phyloP scores from a whole-genome alignment of 257 asterid genomes.

The Rehmannia glutinosa region DNA sequence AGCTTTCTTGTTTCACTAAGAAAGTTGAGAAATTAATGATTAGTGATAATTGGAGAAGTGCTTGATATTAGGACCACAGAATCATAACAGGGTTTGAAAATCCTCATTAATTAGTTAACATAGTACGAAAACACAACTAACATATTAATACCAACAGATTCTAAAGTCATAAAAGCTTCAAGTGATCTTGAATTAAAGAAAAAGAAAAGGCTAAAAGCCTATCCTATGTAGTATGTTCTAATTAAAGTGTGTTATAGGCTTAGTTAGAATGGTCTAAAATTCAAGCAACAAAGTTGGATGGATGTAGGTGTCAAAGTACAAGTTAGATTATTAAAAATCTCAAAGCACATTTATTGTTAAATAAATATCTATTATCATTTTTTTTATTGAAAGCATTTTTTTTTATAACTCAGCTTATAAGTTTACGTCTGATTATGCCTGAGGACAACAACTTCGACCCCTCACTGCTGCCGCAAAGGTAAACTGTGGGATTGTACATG shows the following conservation, averaged over 20 bases:
- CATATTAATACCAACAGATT: constrained; percentile 20
- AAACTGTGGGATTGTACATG: too few species aligned
- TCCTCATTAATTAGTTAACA: too few species aligned
- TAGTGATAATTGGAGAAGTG: too few species aligned
- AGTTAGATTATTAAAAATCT: constrained; percentile 17
- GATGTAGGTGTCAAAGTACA: constrained; percentile 36
- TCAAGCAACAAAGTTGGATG: constrained; percentile 30
- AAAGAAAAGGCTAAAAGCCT: constrained; percentile 45
- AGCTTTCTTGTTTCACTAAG: too few species aligned
- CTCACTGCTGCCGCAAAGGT: too few species aligned
- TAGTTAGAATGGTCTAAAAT: constrained; percentile 26
- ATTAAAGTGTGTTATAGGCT: constrained; percentile 32
- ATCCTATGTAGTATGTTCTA: constrained; percentile 28
- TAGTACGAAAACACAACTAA: neutral
- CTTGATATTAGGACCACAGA: too few species aligned
- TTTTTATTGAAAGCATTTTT: neutral
- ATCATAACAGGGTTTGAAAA: too few species aligned
- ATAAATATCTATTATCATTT: neutral
- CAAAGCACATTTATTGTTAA: neutral
- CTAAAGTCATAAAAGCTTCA: constrained; percentile 23
- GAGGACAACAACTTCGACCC: too few species aligned
- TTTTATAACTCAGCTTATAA: too few species aligned
- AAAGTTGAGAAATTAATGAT: too few species aligned
- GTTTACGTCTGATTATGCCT: too few species aligned
- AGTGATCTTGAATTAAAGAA: constrained; percentile 28